These are phyloP conservation scores for Neocallimastix lanati DNA, from an alignment of 192 early-diverging fungal genomes.

Conservation along the genomic window DNA sequence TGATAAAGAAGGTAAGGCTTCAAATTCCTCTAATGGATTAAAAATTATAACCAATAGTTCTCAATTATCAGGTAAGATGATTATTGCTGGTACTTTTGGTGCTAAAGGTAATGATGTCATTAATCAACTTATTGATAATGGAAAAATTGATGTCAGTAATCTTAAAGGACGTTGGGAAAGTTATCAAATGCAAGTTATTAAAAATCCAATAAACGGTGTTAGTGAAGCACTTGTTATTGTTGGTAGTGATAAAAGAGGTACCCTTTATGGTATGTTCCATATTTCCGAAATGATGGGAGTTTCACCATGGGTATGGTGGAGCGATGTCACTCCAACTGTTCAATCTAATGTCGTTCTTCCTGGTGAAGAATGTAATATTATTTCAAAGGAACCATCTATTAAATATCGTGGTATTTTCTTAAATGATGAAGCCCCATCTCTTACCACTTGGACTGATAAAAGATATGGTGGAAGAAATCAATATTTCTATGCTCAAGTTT, in stretches of 20 bases:
- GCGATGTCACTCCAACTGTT: neutral
- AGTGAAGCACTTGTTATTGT: neutral
- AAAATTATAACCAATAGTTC: neutral
- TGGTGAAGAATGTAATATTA: neutral
- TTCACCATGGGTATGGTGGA: neutral
- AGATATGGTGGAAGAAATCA: slow-evolving; percentile 1
- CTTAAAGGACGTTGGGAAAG: neutral
- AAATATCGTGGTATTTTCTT: slow-evolving; percentile 12
- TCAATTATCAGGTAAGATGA: neutral
- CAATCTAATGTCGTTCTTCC: neutral
- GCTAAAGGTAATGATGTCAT: neutral
- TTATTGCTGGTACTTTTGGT: neutral
- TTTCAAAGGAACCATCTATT: slow-evolving; percentile 1
- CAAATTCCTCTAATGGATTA: neutral
- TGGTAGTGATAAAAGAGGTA: neutral
- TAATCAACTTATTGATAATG: neutral
- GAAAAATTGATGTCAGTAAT: neutral
- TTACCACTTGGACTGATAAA: neutral
- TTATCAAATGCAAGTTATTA: neutral
- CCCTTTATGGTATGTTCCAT: neutral
- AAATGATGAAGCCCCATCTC: slow-evolving; percentile 8
- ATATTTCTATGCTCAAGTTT: slow-evolving; percentile 3
- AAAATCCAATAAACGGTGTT: neutral
- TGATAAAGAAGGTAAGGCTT: neutral
- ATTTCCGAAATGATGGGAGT: neutral